Evolutionary conservation across 2,329 filamentous ascomycete species (phyloP), one percentile per base, ranked within the genome.

Genomic region (Aspergillus brasiliensis): DNA sequence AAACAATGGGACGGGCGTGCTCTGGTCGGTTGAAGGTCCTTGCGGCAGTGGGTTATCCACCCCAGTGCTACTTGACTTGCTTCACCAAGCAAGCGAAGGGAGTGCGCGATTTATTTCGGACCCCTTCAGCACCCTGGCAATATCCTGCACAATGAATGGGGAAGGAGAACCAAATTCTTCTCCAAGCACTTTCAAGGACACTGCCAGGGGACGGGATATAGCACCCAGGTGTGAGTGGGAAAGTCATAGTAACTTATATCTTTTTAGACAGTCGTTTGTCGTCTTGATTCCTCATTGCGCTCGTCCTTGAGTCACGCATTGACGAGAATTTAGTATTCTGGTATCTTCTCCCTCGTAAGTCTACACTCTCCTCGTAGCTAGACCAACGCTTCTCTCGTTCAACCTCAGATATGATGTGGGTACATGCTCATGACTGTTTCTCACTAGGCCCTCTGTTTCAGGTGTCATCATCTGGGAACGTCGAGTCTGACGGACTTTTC

Each of bases 61-160:
- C 28, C 52, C 52, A 21, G 15, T 31, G 52, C 52, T 55, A 46
- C 52, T 46, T 55, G 38, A 46, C 40, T 55, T 46, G 40, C 52
- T 55, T 55, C 52, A 55, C 27, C 23, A 17, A 38, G 8, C 52
- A 31, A 44, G 38, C 23, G 38, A 44, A 19, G 25, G 38, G 28
- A 21, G 10, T 55, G 52, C 52, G 52, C 37, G 37, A 55, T 46
- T 54, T 55, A 17, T 46, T 44, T 42, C 31, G 19, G 28, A 17
- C n/a, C 27, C 38, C 52, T 31, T 28, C 25, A 19, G 25, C n/a
- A 44, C 23, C 38, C 34, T 52, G 49, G 19, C 28, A 37, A 37
- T 37, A 8, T n/a, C 34, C 38, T 34, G 13, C 51, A 11, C 37
- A 55, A 42, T 55, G 27, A 34, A 25, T 17, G 52, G 40, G 49